phyloP scores from a whole-genome alignment of 1,139 yeast species.

The Pichia sp. region DNA sequence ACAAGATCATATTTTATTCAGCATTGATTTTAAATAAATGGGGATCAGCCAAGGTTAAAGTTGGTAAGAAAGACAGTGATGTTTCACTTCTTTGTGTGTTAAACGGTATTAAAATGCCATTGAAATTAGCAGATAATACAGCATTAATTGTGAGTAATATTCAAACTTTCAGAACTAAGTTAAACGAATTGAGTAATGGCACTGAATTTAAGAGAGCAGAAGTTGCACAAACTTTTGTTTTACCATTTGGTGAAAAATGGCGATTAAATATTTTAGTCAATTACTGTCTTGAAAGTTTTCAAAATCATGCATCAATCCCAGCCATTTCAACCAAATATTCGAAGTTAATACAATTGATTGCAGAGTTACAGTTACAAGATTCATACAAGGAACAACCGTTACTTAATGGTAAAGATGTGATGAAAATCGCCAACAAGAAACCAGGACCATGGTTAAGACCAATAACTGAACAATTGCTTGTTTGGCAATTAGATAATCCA shows the following conservation, averaged over 20 bases:
- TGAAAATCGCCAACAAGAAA: slow-evolving; percentile 48
- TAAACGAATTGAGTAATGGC: slow-evolving; percentile 17
- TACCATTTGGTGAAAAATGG: slow-evolving; percentile 54
- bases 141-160: slow-evolving; percentile 39
- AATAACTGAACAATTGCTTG: slow-evolving; percentile 52
- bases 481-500: slow-evolving; percentile 80
- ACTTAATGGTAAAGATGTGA: slow-evolving; percentile 68
- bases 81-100: slow-evolving; percentile 40
- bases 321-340: slow-evolving; percentile 12
- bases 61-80: slow-evolving; percentile 32
- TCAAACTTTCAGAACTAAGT: slow-evolving; percentile 23
- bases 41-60: slow-evolving; percentile 36
- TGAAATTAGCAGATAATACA: slow-evolving; percentile 52
- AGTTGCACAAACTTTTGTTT: slow-evolving; percentile 55
- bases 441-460: slow-evolving; percentile 86
- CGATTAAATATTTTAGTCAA: slow-evolving; percentile 38
- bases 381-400: slow-evolving; percentile 51
- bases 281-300: slow-evolving; percentile 23
- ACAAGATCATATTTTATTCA: slow-evolving; percentile 45
- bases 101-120: slow-evolving; percentile 71
- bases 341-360: slow-evolving; percentile 24
- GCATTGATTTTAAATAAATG: slow-evolving; percentile 50
- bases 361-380: slow-evolving; percentile 36
- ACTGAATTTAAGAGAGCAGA: slow-evolving; percentile 45
- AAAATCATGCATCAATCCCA: slow-evolving; percentile 11